Evolutionary conservation across 495 filamentous ascomycete species (phyloP).

Genomic region (Podospora pseudopauciseta): DNA sequence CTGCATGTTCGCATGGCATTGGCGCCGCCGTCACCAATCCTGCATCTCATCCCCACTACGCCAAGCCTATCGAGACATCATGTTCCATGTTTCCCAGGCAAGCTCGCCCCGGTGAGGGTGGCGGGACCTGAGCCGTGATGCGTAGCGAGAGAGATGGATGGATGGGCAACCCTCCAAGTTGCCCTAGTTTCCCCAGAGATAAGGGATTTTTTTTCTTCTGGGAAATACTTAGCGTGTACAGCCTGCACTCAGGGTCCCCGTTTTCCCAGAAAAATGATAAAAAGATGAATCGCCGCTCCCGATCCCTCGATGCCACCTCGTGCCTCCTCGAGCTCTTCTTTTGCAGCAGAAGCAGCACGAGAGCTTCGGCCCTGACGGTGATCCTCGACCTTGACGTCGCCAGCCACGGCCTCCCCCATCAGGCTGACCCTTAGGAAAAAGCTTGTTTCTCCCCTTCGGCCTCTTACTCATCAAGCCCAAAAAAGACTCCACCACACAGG

Average conservation of each 20-base stretch:
- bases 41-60: neutral
- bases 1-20: neutral
- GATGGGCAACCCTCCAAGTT: constrained; percentile 15
- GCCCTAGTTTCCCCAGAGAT: constrained; percentile 28
- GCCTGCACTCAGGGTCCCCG: constrained; percentile 6
- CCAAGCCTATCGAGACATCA: neutral
- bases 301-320: neutral
- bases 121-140: neutral
- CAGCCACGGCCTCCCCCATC: neutral
- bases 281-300: constrained; percentile 13
- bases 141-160: neutral
- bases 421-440: neutral
- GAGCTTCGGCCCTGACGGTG: neutral
- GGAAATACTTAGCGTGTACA: constrained; percentile 11
- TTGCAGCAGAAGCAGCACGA: constrained; percentile 4
- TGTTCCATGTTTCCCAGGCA: constrained; percentile 6
- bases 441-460: neutral
- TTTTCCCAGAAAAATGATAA: constrained; percentile 6
- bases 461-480: neutral
- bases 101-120: neutral
- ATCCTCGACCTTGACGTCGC: neutral
- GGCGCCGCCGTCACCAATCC: neutral
- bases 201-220: constrained; percentile 27
- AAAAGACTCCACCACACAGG: neutral
- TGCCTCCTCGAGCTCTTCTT: neutral